A percentile compares a stretch with the other conserved stretches of the same genome.
Conservation (phyloP, 2,329 filamentous ascomycete species). For the Sordariomycetes sp. region DNA sequence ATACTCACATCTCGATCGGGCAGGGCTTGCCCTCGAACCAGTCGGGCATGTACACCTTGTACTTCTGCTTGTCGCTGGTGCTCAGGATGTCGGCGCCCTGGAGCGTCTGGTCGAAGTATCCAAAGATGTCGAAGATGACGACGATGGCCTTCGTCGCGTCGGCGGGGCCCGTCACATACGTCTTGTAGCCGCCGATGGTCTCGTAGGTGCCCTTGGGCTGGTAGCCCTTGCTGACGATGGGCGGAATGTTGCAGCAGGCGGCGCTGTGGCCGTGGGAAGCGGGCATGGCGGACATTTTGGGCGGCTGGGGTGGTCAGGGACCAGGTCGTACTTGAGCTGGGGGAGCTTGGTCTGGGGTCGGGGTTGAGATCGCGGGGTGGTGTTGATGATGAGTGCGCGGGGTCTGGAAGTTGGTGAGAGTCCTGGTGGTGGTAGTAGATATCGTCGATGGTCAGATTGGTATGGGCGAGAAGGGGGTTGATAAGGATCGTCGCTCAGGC, state of each 20-base stretch:
- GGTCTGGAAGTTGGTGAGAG: too few relatives aligned
- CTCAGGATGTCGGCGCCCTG: slow-evolving; percentile 62
- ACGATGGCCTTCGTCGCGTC: slow-evolving; percentile 50
- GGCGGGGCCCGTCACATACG: slow-evolving; percentile 38
- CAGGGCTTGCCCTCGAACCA: slow-evolving; percentile 72
- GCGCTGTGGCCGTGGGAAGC: slow-evolving; percentile 39
- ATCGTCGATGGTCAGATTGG: too few relatives aligned
- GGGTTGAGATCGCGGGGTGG: too few relatives aligned
- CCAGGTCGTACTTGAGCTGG: too few relatives aligned
- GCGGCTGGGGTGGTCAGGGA: too few relatives aligned
- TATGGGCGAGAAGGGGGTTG: too few relatives aligned
- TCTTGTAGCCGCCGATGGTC: slow-evolving; percentile 45
- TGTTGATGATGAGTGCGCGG: too few relatives aligned
- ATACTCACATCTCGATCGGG: slow-evolving; percentile 37
- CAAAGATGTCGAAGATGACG: slow-evolving; percentile 58
- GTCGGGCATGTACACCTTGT: slow-evolving; percentile 85
- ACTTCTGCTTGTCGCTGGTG: slow-evolving; percentile 50
- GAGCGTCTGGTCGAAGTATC: slow-evolving; percentile 60
- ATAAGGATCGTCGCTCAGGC: too few relatives aligned
- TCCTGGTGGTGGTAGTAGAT: too few relatives aligned
- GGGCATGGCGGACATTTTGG: slow-evolving; percentile 25
- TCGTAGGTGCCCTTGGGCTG: slow-evolving; percentile 46
- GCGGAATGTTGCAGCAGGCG: slow-evolving; percentile 50
- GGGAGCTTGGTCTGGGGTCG: too few relatives aligned
- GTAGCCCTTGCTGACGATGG: slow-evolving; percentile 47